These are phyloP conservation scores for Nectriaceae sp. DNA, from an alignment of 2,329 filamentous ascomycete genomes.

Conservation along the genomic window DNA sequence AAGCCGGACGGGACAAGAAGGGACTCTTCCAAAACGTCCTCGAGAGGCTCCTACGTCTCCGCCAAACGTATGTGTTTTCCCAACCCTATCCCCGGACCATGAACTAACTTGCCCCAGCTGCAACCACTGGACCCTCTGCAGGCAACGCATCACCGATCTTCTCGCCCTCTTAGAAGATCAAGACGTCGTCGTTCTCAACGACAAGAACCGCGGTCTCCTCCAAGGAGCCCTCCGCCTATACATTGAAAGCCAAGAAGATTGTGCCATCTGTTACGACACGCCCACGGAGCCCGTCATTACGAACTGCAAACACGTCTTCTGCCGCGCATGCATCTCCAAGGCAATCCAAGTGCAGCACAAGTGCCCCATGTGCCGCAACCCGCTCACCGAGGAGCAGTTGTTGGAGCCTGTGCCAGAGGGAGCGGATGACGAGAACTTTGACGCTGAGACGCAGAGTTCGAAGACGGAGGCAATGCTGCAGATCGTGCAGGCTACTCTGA, in stretches of 20 bases:
- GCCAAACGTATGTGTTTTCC: slow-evolving; percentile 61
- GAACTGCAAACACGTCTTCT: slow-evolving; percentile 81
- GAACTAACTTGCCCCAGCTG: slow-evolving; percentile 51
- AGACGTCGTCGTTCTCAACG: slow-evolving; percentile 68
- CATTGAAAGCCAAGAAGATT: slow-evolving; percentile 81
- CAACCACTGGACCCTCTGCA: slow-evolving; percentile 85
- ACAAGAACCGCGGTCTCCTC: slow-evolving; percentile 70
- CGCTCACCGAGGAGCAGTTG: slow-evolving; percentile 59
- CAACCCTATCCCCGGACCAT: no score
- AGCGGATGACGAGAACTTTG: slow-evolving; percentile 44
- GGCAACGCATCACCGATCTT: slow-evolving; percentile 71
- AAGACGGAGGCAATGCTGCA: slow-evolving; percentile 80
- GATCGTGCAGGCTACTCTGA: slow-evolving; percentile 70
- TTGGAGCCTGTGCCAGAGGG: slow-evolving; percentile 66
- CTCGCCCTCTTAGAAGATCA: slow-evolving; percentile 68
- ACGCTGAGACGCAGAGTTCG: slow-evolving; percentile 69
- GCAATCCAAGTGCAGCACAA: slow-evolving; percentile 75
- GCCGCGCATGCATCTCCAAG: slow-evolving; percentile 70
- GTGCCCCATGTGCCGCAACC: slow-evolving; percentile 81
- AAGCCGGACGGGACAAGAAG: slow-evolving; percentile 42
- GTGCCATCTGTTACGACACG: slow-evolving; percentile 76
- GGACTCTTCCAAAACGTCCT: slow-evolving; percentile 73
- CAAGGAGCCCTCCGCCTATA: slow-evolving; percentile 75
- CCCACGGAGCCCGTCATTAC: slow-evolving; percentile 78
- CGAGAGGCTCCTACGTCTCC: slow-evolving; percentile 78